Base-by-base conservation (phyloP, 1,139 yeast species). In the Suhomyces bribrorum region DNA sequence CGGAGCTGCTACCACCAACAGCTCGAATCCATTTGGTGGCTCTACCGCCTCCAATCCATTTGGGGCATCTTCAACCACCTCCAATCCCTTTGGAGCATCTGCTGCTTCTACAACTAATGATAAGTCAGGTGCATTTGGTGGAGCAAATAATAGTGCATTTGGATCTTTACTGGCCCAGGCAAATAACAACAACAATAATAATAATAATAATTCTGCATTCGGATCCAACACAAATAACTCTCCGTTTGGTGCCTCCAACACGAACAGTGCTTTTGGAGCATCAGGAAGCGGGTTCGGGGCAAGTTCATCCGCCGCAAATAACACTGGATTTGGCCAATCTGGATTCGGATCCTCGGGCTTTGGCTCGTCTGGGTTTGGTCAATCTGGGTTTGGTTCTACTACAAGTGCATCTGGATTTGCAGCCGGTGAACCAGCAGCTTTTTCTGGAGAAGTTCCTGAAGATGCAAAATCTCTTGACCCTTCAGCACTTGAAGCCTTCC, bases 401-500 rank as follows among this genome's bases (percentile, higher is more conserved):
- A 24, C 7, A 20, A 22, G 18, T 9, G 28, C 35, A 18, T 41
- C 49, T n/a, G n/a, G n/a, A n/a, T 43, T 47, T 43, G 52, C 23
- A 20, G 5, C 23, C 3, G 23, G 11, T 20, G 11, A 20, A 20
- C 11, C 5, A 4, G 23, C 6, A 20, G 11, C 6, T 20, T 16
- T 47, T 18, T 23, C 17, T 14, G 34, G 26, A 11, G 26, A 22
- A 14, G 27, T 29, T 3, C 23, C 25, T 14, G 28, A 17, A 17
- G 31, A 12, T 5, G 44, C 58, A 7, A 63, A 61, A 0, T 74
- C 70, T 8, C 56, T 81, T 8, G 62, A 76, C 20, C 69, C 66
- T 5, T 60, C 51, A 3, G 67, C 81, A 1, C 43, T 68, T 9
- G 65, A 60, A 5, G 77, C 77, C 14, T 89, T 86, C 55, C 62